Base-by-base conservation (phyloP, 805 yeast species). In the Pichia cephalocereana region DNA sequence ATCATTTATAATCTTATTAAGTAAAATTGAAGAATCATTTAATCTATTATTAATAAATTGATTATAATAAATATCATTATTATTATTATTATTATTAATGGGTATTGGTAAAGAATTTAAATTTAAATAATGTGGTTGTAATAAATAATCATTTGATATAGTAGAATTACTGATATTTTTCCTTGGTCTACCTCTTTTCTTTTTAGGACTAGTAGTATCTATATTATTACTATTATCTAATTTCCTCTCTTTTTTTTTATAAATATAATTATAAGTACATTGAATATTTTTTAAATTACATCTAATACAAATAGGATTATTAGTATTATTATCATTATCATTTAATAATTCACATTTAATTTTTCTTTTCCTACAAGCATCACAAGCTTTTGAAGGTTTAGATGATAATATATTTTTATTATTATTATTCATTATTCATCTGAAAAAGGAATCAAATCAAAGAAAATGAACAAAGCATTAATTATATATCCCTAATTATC, bases 351-450 rank as follows among this genome's bases (percentile, higher is more conserved):
- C 75, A 55, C 82, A 77, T 53, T 74, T 75, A 49, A 74, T 70
- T 54, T 77, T 77, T 40, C 75, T 65, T 46, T 57, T 57, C 17
- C 80, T 61, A 53, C 82, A 77, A 46, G 63, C 65, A 51, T 71
- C 76, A 54, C 82, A 77, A 10, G 80, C 81, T 42, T 68, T 23
- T 23, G 26, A 6, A 23, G 26, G 6, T 23, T 23, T 23, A 23
- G 6, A 4, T 3, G 26, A 23, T 23, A 19, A 2, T 19, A 5
- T 23, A 23, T 6, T 23, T 1, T 23, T 23, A 23, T 6, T 23
- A 5, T 23, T 23, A 23, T 23, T 19, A 19, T 19, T 19, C 23
- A 19, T 19, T 19, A 19, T 19, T 19, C 4, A 19, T 3, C 2
- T 19, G n/a, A n/a, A 19, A 19, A 4, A 19, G 23, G 4, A 19